Evolutionary conservation across 2,329 filamentous ascomycete genomes (phyloP).

Genomic region (Boeremia exigua): DNA sequence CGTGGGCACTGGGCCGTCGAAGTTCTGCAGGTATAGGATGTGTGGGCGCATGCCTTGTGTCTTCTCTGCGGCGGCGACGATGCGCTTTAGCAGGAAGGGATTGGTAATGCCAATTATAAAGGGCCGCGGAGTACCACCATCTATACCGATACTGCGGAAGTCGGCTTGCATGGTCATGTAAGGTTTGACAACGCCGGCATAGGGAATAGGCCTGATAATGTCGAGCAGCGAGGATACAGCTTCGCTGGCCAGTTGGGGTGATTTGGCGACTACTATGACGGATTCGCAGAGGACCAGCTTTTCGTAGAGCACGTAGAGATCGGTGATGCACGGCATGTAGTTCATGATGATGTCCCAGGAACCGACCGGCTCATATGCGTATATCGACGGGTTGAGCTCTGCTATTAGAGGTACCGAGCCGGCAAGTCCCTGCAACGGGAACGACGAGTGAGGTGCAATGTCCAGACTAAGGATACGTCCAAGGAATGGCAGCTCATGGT

Average conservation of each 20-base stretch:
- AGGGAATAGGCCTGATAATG: constrained; percentile 49
- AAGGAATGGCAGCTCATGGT: constrained; percentile 49
- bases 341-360: constrained; percentile 49
- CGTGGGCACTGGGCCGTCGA: constrained; percentile 44
- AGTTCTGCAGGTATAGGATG: constrained; percentile 48
- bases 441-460: constrained; percentile 50
- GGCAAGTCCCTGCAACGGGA: constrained; percentile 49
- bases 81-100: constrained; percentile 50
- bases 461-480: constrained; percentile 47
- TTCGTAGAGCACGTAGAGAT: constrained; percentile 50
- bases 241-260: constrained; percentile 50
- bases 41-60: constrained; percentile 45
- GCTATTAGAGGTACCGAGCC: constrained; percentile 39
- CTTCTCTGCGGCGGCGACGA: constrained; percentile 43
- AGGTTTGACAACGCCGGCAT: constrained; percentile 48
- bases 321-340: constrained; percentile 50
- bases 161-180: constrained; percentile 54
- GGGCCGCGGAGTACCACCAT: constrained; percentile 46
- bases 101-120: constrained; percentile 52
- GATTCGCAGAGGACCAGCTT: constrained; percentile 51
- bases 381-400: constrained; percentile 42
- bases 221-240: constrained; percentile 49
- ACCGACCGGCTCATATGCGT: constrained; percentile 50
- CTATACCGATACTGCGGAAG: constrained; percentile 48
- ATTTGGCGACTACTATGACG: constrained; percentile 50